Percentiles rank a stretch among this genome's conserved stretches.
Conservation (phyloP, 208 protist genomes). For the Wallacemonas sp. region DNA sequence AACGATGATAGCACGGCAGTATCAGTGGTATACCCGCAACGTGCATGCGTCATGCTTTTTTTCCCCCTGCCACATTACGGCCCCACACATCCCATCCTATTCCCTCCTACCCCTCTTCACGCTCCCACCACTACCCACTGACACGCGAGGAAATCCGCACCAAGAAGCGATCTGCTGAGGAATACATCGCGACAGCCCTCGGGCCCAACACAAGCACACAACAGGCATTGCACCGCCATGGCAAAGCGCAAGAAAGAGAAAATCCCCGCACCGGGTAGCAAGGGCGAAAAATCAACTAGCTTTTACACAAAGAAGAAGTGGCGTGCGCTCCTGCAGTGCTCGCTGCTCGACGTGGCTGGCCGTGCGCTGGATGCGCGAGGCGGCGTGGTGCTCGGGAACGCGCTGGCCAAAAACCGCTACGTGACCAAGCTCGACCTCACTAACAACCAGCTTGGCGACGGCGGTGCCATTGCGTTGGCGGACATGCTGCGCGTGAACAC, state of each 20-base stretch:
- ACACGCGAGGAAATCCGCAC: too few relatives aligned
- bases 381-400: constrained; percentile 64
- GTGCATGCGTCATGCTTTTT: too few relatives aligned
- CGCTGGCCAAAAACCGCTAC: constrained; percentile 65
- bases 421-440: constrained; percentile 65
- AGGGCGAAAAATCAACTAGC: constrained; percentile 68
- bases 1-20: too few relatives aligned
- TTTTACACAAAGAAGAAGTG: constrained; percentile 86
- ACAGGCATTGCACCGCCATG: constrained; percentile 8
- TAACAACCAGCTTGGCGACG: constrained; percentile 77
- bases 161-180: too few relatives aligned
- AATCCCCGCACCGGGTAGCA: constrained; percentile 71
- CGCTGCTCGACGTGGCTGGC: constrained; percentile 56
- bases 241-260: constrained; percentile 70
- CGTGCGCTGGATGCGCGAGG: constrained; percentile 57
- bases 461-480: constrained; percentile 66
- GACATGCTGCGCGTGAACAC: constrained; percentile 71
- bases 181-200: too few relatives aligned
- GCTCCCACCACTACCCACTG: too few relatives aligned
- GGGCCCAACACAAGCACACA: not conserved
- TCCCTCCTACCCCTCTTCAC: too few relatives aligned
- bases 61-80: too few relatives aligned
- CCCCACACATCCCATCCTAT: too few relatives aligned
- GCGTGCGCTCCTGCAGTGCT: constrained; percentile 53
- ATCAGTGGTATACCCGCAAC: too few relatives aligned